A percentile compares a stretch with the other conserved stretches of the same genome.
Conservation (phyloP, 768 basidiomycete genomes). For the Gymnopilus junonius region DNA sequence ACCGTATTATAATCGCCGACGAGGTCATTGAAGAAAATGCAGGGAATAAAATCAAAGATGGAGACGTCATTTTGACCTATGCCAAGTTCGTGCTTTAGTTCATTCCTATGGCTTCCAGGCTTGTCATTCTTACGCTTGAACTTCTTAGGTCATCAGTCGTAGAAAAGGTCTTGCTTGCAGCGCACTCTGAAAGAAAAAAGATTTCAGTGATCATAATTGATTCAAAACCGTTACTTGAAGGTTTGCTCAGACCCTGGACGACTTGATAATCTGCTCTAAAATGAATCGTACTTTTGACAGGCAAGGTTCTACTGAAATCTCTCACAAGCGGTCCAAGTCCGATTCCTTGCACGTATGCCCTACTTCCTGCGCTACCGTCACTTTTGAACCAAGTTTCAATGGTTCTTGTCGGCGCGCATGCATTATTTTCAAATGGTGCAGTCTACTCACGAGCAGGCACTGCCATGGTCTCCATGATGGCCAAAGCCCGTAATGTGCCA, state of each 20-base stretch:
- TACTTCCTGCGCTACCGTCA: constrained; percentile 85
- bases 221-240: constrained; percentile 94
- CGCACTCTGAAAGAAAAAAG: constrained; percentile 70
- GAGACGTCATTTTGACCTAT: constrained; percentile 91
- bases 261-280: not conserved
- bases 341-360: constrained; percentile 88
- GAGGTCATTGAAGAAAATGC: constrained; percentile 91
- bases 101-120: not conserved
- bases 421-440: constrained; percentile 92
- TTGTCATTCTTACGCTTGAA: constrained; percentile 2
- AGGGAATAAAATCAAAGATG: constrained; percentile 92
- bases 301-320: constrained; percentile 75
- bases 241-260: constrained; percentile 35
- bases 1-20: constrained; percentile 92
- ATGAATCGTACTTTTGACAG: constrained; percentile 40
- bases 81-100: constrained; percentile 62
- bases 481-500: constrained; percentile 85
- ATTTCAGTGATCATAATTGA: constrained; percentile 95
- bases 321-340: constrained; percentile 60
- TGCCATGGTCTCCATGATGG: constrained; percentile 96
- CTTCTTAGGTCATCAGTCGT: constrained; percentile 87
- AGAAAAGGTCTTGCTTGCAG: constrained; percentile 83
- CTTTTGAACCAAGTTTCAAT: constrained; percentile 82
- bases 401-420: constrained; percentile 91
- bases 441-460: constrained; percentile 95